These are phyloP conservation scores for Meyerozyma athensensis DNA, from an alignment of 1,139 yeast genomes.

Conservation along the genomic window DNA sequence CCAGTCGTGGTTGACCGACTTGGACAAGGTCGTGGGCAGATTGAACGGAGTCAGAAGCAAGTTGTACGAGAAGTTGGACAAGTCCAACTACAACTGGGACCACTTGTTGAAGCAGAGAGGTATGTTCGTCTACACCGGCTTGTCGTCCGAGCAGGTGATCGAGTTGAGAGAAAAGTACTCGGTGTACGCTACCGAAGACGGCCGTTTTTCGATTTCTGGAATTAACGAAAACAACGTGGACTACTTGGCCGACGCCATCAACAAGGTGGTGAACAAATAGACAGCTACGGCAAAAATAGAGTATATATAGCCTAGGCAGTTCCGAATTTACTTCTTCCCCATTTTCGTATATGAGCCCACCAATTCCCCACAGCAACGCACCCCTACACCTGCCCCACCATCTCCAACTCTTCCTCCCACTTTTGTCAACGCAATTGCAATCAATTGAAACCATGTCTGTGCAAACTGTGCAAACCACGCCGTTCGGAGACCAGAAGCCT, in stretches of 20 bases:
- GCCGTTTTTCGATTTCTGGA: constrained; percentile 91
- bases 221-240: constrained; percentile 75
- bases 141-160: constrained; percentile 63
- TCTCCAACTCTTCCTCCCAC: constrained; percentile 48
- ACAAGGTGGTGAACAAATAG: constrained; percentile 45
- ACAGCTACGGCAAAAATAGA: neutral
- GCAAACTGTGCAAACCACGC: constrained; percentile 50
- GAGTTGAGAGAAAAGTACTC: constrained; percentile 66
- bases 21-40: constrained; percentile 71
- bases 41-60: constrained; percentile 70
- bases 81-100: constrained; percentile 68
- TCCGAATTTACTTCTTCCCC: neutral
- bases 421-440: constrained; percentile 20
- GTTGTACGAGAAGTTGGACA: constrained; percentile 53
- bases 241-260: constrained; percentile 73
- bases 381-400: constrained; percentile 50
- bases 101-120: constrained; percentile 89
- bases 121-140: constrained; percentile 93
- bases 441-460: constrained; percentile 13
- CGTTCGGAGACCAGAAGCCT: constrained; percentile 90
- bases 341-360: neutral
- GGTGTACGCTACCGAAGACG: constrained; percentile 82
- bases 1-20: constrained; percentile 74
- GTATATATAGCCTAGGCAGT: neutral
- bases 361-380: too few species aligned